Base-by-base conservation (phyloP, 2,329 filamentous ascomycete genomes). In the Alternaria panax region DNA sequence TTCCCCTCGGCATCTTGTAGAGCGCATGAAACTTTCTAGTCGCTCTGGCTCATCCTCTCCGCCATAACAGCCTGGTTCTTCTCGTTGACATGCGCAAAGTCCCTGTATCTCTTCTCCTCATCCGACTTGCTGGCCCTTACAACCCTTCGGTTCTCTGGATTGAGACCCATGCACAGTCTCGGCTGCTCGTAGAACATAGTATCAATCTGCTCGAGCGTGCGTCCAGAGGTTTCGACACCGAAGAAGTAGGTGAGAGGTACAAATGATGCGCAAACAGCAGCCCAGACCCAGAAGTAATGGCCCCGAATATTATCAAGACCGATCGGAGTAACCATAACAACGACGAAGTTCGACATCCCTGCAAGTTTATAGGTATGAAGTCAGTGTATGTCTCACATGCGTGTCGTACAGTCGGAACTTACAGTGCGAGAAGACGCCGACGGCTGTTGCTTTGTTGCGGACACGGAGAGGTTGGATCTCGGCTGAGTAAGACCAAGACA, bases 211-310 rank as follows among this genome's bases (percentile, higher is more conserved):
- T 73, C 71, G 2, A 73, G 60, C 9, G 63, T 64, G 2, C 69
- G 50, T 9, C 71, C 69, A 14, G 65, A 70, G 2, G 71, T 74
- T 57, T 74, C 71, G 1, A 70, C 66, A 12, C 68, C 66, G 27
- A 69, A 73, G 53, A 74, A 63, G 65, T 80, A 84, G 7, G 83
- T 78, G 12, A 83, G 75, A 0, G 83, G 83, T 25, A 85, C 67
- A 36, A 85, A 84, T 38, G 76, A 76, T 25, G 80, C 81, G 72
- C 84, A 85, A 66, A 84, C 78, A 14, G 77, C 76, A 4, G 82
- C 81, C 70, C 84, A 87, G 34, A 86, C 76, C 71, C 81, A 86
- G 46, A 82, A 86, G 51, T 79, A 79, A 77, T 82, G 85, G 7
- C 80, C 75, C 0, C 67, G 27, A 27, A 66, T 61, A 20, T 59